Base-by-base conservation (phyloP, 139 green algal species). In the Asterochloris sp. region DNA sequence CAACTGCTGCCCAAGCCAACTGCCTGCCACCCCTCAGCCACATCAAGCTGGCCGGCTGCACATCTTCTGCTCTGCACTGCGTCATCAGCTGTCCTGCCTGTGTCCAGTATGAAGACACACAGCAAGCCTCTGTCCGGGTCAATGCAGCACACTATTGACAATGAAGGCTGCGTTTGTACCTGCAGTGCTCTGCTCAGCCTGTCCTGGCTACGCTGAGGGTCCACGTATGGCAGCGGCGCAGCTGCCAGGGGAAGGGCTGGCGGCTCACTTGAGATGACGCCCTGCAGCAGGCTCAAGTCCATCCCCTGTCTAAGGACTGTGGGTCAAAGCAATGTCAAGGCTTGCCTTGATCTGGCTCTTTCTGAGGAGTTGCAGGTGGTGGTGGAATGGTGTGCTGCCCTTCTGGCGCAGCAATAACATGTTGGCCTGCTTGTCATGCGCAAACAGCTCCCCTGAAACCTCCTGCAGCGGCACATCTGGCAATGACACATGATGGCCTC, bases 351-450 rank as follows among this genome's bases (percentile, higher is more conserved):
- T 61, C 16, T 62, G 73, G 21, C 61, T 38, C 0, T 62, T 62
- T 16, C 73, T 87, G 21, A 90, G 64, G 15, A 90, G 19, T 12
- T 69, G 83, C 60, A 90, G 62, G n/a, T 83, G 81, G 75, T 71
- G 78, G 78, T 91, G 87, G 69, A 91, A 91, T 14, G 83, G 88
- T 11, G 84, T 90, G 15, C 68, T 82, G 47, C 88, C 86, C 0
- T 76, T 76, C 38, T 87, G 80, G 24, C 67, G 62, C 54, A 91
- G 66, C 27, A 87, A 47, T 27, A 91, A 60, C 0, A 74, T 62
- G 23, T 82, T 76, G 28, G 62, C 83, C 27, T 63, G 75, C 13
- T 29, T 80, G 62, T 86, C 85, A 28, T 78, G 83, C 15, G 85
- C 85, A 89, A 89, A 88, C n/a, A 91, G 73, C 26, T 81, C 62